A percentile compares a stretch with the other conserved stretches of the same genome.
phyloP scores from a whole-genome alignment of 768 basidiomycete species.

The Pleurotus djamor region DNA sequence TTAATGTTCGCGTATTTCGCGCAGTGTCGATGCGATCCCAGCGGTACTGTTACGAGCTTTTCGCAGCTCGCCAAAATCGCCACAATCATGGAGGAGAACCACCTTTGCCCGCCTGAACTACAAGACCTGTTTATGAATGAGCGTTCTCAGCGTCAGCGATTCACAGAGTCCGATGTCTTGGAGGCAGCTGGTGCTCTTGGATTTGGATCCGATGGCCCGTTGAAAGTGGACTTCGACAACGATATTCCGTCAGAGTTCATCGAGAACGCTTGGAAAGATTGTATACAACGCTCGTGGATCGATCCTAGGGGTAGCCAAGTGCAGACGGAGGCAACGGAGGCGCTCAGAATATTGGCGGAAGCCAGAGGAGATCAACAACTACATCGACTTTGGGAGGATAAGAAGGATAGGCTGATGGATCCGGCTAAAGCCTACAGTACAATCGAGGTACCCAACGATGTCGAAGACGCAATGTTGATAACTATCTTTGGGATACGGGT shows the following conservation, averaged over 20 bases:
- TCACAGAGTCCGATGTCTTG: slow-evolving; percentile 52
- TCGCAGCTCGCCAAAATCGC: slow-evolving; percentile 53
- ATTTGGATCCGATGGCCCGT: slow-evolving; percentile 57
- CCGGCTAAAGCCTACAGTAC: slow-evolving; percentile 70
- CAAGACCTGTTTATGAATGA: slow-evolving; percentile 62
- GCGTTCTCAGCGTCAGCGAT: slow-evolving; percentile 54
- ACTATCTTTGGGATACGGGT: slow-evolving; percentile 74
- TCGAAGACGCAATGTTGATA: slow-evolving; percentile 76
- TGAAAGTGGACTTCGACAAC: slow-evolving; percentile 68
- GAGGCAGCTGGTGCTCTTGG: slow-evolving; percentile 54
- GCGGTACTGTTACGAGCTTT: slow-evolving; percentile 61
- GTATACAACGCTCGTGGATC: slow-evolving; percentile 50
- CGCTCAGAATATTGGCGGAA: slow-evolving; percentile 70
- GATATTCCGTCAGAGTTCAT: slow-evolving; percentile 72
- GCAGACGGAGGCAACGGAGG: slow-evolving; percentile 59
- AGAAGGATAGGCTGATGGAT: slow-evolving; percentile 58
- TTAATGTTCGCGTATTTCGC: slow-evolving; percentile 78
- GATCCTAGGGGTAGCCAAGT: slow-evolving; percentile 48
- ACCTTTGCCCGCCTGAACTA: slow-evolving; percentile 43
- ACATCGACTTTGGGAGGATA: slow-evolving; percentile 49
- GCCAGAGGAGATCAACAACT: slow-evolving; percentile 49
- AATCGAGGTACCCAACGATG: slow-evolving; percentile 66
- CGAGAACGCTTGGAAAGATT: slow-evolving; percentile 67
- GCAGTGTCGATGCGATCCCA: slow-evolving; percentile 80
- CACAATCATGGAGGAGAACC: slow-evolving; percentile 43